Evolutionary conservation across 257 asterid species (phyloP).

Genomic region (Salvia hispanica): DNA sequence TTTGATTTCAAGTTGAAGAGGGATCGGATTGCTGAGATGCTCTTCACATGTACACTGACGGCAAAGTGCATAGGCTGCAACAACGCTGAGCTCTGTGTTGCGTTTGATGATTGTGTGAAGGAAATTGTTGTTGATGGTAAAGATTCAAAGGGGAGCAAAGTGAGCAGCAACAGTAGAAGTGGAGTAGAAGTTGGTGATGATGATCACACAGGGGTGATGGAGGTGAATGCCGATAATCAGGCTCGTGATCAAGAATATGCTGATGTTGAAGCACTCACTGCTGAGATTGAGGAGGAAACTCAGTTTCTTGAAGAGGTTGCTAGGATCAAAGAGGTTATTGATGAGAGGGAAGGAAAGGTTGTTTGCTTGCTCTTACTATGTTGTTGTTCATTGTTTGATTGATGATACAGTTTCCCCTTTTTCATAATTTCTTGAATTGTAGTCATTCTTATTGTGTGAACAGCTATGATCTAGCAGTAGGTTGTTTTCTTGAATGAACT

Average conservation of each 20-base stretch:
- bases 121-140: slow-evolving; percentile 24
- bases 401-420: slow-evolving; percentile 3
- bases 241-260: slow-evolving; percentile 28
- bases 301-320: slow-evolving; percentile 23
- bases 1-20: slow-evolving; percentile 47
- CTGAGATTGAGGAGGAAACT: slow-evolving; percentile 35
- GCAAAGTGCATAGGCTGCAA: slow-evolving; percentile 35
- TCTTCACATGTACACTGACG: slow-evolving; percentile 39
- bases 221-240: slow-evolving; percentile 31
- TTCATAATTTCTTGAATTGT: background rate
- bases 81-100: slow-evolving; percentile 30
- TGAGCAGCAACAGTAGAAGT: slow-evolving; percentile 22
- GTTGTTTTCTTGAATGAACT: background rate
- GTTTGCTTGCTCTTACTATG: background rate
- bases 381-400: background rate
- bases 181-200: slow-evolving; percentile 30
- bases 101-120: slow-evolving; percentile 9
- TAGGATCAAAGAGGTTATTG: slow-evolving; percentile 50
- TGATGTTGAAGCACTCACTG: slow-evolving; percentile 43
- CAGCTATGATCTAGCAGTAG: background rate
- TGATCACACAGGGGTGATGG: slow-evolving; percentile 31
- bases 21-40: slow-evolving; percentile 48
- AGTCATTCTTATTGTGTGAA: background rate
- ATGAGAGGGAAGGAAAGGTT: slow-evolving; percentile 53
- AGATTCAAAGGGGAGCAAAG: slow-evolving; percentile 40